phyloP scores from a whole-genome alignment of 1,284 basidiomycete species.

The Puccinia horiana region DNA sequence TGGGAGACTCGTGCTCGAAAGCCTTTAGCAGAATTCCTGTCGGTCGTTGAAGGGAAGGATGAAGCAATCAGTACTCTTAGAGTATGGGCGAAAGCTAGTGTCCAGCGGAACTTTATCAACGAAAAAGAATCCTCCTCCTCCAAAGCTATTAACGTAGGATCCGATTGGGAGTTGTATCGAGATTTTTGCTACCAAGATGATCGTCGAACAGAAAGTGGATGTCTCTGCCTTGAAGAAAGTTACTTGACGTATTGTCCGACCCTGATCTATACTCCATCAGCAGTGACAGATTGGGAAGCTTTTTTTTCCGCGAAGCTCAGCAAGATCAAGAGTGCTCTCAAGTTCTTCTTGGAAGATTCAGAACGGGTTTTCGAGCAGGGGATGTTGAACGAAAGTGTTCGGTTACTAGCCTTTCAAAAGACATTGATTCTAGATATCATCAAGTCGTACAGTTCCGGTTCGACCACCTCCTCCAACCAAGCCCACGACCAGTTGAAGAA shows the following conservation, averaged over 20 bases:
- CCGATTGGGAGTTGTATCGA: slow-evolving; percentile 80
- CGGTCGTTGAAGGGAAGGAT: slow-evolving; percentile 80
- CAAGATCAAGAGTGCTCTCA: slow-evolving; percentile 77
- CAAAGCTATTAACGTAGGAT: slow-evolving; percentile 36
- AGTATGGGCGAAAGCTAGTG: slow-evolving; percentile 76
- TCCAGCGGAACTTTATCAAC: slow-evolving; percentile 34
- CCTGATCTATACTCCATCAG: background rate
- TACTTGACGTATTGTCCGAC: slow-evolving; percentile 58
- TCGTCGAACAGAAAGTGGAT: slow-evolving; percentile 83
- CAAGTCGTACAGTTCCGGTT: background rate
- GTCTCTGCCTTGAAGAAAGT: slow-evolving; percentile 81
- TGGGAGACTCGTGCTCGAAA: slow-evolving; percentile 79
- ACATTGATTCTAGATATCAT: slow-evolving; percentile 79
- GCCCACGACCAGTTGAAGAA: slow-evolving; percentile 47
- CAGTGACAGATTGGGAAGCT: slow-evolving; percentile 41
- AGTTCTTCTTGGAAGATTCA: slow-evolving; percentile 91
- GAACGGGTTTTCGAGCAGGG: slow-evolving; percentile 82
- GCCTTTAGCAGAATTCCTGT: slow-evolving; percentile 89
- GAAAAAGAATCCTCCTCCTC: background rate
- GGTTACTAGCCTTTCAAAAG: slow-evolving; percentile 76
- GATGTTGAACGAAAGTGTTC: slow-evolving; percentile 71
- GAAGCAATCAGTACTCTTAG: slow-evolving; percentile 75
- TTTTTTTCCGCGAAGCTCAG: slow-evolving; percentile 68
- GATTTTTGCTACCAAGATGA: slow-evolving; percentile 99
- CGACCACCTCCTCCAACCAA: background rate